phyloP scores from a whole-genome alignment of 176 grass and related monocot genomes.

The Melocanna baccifera region DNA sequence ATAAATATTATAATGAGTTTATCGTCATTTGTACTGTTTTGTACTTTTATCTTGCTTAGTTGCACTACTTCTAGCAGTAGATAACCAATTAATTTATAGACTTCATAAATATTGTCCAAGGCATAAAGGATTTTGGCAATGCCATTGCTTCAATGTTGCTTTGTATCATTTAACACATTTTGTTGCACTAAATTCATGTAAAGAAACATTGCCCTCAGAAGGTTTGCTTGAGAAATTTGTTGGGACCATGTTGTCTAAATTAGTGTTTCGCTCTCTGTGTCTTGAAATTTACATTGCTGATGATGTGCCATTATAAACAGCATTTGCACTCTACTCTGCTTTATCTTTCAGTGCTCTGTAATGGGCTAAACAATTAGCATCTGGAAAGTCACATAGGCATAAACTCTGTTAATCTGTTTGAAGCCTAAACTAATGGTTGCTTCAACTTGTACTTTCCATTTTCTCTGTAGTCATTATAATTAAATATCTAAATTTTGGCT shows the following conservation, averaged over 20 bases:
- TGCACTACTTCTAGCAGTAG: background rate
- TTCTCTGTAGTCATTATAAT: slow-evolving; percentile 11
- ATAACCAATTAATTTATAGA: background rate
- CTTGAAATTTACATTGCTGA: background rate
- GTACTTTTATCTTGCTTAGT: background rate
- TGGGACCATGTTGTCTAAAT: slow-evolving; percentile 10
- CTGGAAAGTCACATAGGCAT: background rate
- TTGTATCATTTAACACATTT: background rate
- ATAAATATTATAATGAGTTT: background rate
- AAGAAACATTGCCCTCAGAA: background rate
- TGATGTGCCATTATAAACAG: background rate
- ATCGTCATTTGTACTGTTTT: background rate
- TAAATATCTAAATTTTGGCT: background rate
- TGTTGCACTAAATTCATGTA: background rate
- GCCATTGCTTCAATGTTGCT: background rate
- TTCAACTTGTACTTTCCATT: background rate
- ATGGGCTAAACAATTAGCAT: slow-evolving; percentile 5
- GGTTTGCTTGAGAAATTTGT: background rate
- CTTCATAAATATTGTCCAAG: background rate
- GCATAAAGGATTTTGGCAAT: background rate
- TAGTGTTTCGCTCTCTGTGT: background rate
- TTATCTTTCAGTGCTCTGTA: slow-evolving; percentile 3
- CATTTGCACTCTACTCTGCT: slow-evolving; percentile 5
- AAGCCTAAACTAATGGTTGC: background rate
- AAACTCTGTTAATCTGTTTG: background rate